Evolutionary conservation across 1,139 yeast species (phyloP).

Genomic region (Yamadazyma oceani): DNA sequence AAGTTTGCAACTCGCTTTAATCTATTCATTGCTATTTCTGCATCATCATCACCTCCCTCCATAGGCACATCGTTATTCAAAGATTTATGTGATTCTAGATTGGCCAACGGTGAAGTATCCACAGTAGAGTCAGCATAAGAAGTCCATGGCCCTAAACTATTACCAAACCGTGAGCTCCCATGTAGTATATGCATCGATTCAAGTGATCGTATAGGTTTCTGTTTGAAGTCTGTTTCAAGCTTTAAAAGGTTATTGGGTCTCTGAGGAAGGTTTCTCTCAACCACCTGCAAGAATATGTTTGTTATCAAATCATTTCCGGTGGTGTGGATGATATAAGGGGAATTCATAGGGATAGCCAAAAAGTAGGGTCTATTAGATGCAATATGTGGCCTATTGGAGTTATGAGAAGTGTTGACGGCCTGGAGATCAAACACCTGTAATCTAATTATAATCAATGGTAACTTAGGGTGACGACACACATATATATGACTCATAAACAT

Average conservation of each 20-base stretch:
- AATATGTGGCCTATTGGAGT: slow-evolving; percentile 35
- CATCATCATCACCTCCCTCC: slow-evolving; percentile 14
- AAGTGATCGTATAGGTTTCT: slow-evolving; percentile 53
- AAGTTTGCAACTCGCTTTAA: slow-evolving; percentile 44
- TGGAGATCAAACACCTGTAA: slow-evolving; percentile 66
- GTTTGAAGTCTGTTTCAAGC: slow-evolving; percentile 28
- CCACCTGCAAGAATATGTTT: slow-evolving; percentile 56
- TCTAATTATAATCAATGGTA: slow-evolving; percentile 60
- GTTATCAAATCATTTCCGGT: slow-evolving; percentile 47
- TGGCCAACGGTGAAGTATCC: slow-evolving; percentile 61
- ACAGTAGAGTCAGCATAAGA: slow-evolving; percentile 65
- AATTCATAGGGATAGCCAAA: slow-evolving; percentile 64
- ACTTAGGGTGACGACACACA: slow-evolving; percentile 63
- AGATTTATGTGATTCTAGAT: slow-evolving; percentile 32
- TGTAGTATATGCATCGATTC: slow-evolving; percentile 55
- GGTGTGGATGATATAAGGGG: slow-evolving; percentile 67
- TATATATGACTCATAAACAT: slow-evolving; percentile 60
- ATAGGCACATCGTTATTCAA: slow-evolving; percentile 11
- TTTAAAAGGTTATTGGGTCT: slow-evolving; percentile 28
- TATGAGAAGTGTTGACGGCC: slow-evolving; percentile 19
- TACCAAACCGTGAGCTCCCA: slow-evolving; percentile 60
- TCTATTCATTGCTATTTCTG: slow-evolving; percentile 9
- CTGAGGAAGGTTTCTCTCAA: slow-evolving; percentile 53
- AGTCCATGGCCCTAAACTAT: slow-evolving; percentile 67
- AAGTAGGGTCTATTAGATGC: slow-evolving; percentile 60